These are phyloP conservation scores for Angomonas ambiguus DNA, from an alignment of 208 protist species.

Conservation along the genomic window DNA sequence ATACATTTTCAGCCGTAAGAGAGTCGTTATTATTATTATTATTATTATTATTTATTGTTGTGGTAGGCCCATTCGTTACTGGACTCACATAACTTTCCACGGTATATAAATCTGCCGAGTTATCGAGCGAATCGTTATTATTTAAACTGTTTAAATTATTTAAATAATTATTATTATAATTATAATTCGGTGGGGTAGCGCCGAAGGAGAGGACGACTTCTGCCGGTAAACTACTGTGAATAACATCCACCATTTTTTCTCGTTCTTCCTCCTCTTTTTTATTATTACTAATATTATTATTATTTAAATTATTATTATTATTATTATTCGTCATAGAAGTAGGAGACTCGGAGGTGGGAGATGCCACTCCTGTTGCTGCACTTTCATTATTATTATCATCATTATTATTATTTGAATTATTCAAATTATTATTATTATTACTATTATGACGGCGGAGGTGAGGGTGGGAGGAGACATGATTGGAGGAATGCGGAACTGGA, in stretches of 20 bases:
- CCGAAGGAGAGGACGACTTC: not conserved
- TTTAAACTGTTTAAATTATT: not conserved
- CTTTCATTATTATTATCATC: too few relatives aligned
- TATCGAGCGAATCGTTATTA: not conserved
- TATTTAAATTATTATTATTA: not conserved
- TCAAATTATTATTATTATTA: too few relatives aligned
- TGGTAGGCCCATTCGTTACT: too few relatives aligned
- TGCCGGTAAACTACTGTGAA: not conserved
- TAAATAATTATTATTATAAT: not conserved
- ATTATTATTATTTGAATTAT: too few relatives aligned
- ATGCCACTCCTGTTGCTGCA: too few relatives aligned
- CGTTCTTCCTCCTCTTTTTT: not conserved
- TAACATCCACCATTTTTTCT: not conserved
- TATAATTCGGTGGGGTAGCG: not conserved
- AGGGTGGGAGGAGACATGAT: too few relatives aligned
- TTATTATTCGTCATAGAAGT: not conserved
- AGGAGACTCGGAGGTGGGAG: too few relatives aligned
- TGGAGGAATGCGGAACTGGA: too few relatives aligned
- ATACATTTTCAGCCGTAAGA: too few relatives aligned
- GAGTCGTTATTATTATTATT: not conserved
- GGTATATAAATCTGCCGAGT: not conserved
- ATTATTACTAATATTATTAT: slow-evolving; percentile 1
- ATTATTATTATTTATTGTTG: slow-evolving; percentile 2
- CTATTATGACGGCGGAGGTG: too few relatives aligned
- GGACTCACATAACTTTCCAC: too few relatives aligned